These are phyloP conservation scores for Malus hybrid DNA, from an alignment of 331 rosid species.

Conservation along the genomic window DNA sequence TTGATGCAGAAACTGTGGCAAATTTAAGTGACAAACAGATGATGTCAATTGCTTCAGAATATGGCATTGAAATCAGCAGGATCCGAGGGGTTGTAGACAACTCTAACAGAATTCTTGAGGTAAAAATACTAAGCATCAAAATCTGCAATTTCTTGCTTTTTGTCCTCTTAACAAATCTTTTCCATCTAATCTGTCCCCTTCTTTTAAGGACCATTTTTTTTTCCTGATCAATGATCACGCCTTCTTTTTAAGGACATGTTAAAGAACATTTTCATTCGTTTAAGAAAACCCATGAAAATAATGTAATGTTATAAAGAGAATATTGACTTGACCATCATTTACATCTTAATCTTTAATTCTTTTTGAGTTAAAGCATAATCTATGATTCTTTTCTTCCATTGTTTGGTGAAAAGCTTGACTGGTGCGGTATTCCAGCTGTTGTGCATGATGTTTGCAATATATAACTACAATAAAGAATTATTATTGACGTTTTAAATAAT, in stretches of 20 bases:
- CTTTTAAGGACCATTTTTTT: neutral
- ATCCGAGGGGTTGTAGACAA: conserved; percentile 92
- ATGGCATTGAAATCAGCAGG: conserved; percentile 78
- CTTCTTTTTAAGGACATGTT: conserved; percentile 17
- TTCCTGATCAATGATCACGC: conserved; percentile 2
- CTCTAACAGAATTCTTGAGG: conserved; percentile 81
- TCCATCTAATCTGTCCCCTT: conserved; percentile 1
- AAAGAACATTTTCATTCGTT: conserved; percentile 21
- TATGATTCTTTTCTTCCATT: conserved; percentile 16
- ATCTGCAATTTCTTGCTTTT: neutral
- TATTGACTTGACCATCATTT: conserved; percentile 12
- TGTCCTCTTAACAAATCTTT: conserved; percentile 12
- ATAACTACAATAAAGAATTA: neutral
- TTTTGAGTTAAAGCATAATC: neutral
- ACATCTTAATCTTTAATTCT: neutral
- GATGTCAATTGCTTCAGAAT: conserved; percentile 59
- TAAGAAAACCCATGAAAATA: conserved; percentile 10
- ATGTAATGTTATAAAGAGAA: neutral
- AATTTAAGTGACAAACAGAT: conserved; percentile 76
- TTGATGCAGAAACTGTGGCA: conserved; percentile 71
- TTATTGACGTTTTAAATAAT: neutral
- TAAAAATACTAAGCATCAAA: conserved; percentile 4
- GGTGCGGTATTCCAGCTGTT: conserved; percentile 17
- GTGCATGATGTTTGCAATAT: conserved; percentile 1
- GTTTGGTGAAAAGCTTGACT: conserved; percentile 23